Evolutionary conservation across 1,284 basidiomycete species (phyloP).

Genomic region (Agroathelia rolfsii): DNA sequence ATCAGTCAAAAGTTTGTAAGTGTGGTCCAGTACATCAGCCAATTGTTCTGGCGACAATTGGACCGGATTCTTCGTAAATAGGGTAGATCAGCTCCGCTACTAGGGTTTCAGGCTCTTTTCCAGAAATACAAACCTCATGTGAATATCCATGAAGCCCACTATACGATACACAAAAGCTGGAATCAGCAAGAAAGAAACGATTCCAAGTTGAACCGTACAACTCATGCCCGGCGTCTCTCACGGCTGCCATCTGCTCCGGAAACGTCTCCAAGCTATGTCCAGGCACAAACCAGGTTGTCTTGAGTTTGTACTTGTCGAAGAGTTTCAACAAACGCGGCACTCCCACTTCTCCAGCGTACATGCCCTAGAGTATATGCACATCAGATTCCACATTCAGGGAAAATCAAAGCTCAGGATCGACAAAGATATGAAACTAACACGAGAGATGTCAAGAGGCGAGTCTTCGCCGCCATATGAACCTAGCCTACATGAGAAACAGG

Average conservation of each 20-base stretch:
- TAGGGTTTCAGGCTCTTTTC: too few relatives aligned
- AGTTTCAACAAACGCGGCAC: conserved; percentile 58
- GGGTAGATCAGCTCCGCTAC: neutral
- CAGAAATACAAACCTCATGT: conserved; percentile 41
- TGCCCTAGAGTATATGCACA: conserved; percentile 45
- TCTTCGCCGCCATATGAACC: conserved; percentile 65
- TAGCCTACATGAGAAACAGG: conserved; percentile 33
- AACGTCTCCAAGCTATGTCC: conserved; percentile 67
- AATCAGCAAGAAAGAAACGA: conserved; percentile 7
- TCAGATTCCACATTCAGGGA: neutral
- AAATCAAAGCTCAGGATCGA: conserved; percentile 1
- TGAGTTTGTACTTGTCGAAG: conserved; percentile 65
- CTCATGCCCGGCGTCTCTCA: conserved; percentile 63
- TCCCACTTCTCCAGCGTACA: conserved; percentile 70
- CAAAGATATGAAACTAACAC: conserved; percentile 23
- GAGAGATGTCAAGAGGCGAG: conserved; percentile 54
- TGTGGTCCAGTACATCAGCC: conserved; percentile 62
- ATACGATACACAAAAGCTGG: too few relatives aligned
- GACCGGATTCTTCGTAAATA: conserved; percentile 65
- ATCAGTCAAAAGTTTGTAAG: conserved; percentile 52
- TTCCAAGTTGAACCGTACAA: conserved; percentile 27
- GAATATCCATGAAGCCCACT: conserved; percentile 70
- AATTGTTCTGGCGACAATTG: conserved; percentile 60
- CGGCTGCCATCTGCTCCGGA: conserved; percentile 52
- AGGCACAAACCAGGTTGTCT: conserved; percentile 66